Evolutionary conservation across 202 grass and related monocot species (phyloP), one percentile per base, ranked within the genome.

Genomic region (Setaria viridis): DNA sequence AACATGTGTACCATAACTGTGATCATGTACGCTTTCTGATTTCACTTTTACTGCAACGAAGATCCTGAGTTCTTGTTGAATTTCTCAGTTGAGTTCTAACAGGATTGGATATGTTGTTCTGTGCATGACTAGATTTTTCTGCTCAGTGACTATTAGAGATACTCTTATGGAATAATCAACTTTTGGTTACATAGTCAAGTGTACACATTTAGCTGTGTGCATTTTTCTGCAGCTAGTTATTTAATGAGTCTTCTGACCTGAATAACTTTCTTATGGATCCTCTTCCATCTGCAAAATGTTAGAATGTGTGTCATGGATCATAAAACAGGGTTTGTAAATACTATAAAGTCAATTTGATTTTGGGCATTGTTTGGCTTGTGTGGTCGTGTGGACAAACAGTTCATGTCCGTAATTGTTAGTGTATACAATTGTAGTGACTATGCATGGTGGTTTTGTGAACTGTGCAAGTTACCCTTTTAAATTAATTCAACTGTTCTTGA

Each of bases 1-100:
- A 19, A 64, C 42, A 11, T 72, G 72, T 81, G 51, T 74, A 72
- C 37, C 41, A 67, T 85, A 57, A 82, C 7, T 13, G 45, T 83
- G 71, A 67, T 78, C 19, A 42, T 89, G 79, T 80, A 76, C 13
- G 50, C 54, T 15, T 50, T 60, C 20, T 56, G 12, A 2, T 83
- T 34, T 58, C 13, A 12, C 47, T 80, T 71, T 76, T 63, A 76
- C 42, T 62, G 34, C 57, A 77, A 72, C 20, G 70, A 70, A 71
- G 21, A 72, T 74, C 6, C 19, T 39, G 45, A 87, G 11, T 80
- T 77, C 17, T 75, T 67, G 51, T 35, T 78, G 15, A 78, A 63
- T 88, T 75, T 37, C 15, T 43, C 55, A 30, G 32, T 35, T 3
- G 2, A 33, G 6, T 67, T 62, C 13, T 56, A 43, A 37, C 34